Evolutionary conservation across 768 basidiomycete species (phyloP), one percentile per base, ranked within the genome.

Genomic region (Amanita brunnescens): DNA sequence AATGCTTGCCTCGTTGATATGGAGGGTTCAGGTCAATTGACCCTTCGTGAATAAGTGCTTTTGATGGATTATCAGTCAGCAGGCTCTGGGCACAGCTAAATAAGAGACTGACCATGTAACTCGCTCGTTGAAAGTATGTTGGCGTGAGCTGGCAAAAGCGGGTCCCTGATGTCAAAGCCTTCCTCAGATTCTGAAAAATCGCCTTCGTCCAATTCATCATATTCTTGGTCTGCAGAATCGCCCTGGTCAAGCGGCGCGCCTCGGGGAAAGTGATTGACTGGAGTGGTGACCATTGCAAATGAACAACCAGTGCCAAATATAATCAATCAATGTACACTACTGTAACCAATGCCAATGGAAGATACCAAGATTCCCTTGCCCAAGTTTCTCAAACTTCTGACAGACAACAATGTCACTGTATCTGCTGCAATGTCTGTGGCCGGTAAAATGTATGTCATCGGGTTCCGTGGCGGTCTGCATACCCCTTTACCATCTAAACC

Each of bases 401-500:
- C 83, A 6, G 68, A 59, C 41, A 76, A 78, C 52, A 71, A 75
- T 59, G 64, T 89, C 0, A 65, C 81, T 1, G 71, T 85, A 49
- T 60, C 73, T 30, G 80, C 83, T 56, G 86, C 88, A 12, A 89
- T 92, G 75, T 66, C 71, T 12, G 64, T 86, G 21, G 77, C 87
- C 33, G 75, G 76, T 51, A 87, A 87, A 74, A 72, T 86, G 87
- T 86, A 53, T 53, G 76, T 48, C 3, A 29, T 5, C n/a, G 33
- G 10, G 20, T 40, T 12, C 10, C n/a, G 42, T 23, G 8, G 24
- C 23, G 13, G 13, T 21, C 3, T 21, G 0, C 39, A 40, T 21
- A 20, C 7, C 20, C 2, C 20, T 40, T 40, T 18, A 40, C 12
- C 21, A 40, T 40, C 39, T 18, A 41, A 26, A 42, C 42, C 43